Evolutionary conservation across 306 rosid genomes (phyloP), one percentile per base, ranked within the genome.

Genomic region (Pterocarpus santalinus): DNA sequence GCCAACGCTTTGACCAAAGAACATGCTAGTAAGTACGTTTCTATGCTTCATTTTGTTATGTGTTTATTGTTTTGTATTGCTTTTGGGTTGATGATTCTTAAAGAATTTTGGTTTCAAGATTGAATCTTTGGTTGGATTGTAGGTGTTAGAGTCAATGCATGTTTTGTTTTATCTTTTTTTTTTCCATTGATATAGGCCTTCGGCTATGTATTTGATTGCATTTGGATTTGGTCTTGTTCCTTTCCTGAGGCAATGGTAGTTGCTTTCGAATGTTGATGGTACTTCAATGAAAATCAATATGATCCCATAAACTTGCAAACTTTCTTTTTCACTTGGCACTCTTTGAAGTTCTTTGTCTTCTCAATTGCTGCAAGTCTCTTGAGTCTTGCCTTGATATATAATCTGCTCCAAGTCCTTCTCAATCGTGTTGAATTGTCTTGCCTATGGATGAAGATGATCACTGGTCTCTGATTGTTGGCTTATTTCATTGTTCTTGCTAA

Each of bases 11-110:
- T 92, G 87, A 89, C 90, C 87, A 84, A 85, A n/a, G 3, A 95
- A 86, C 95, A 89, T 95, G 97, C 95, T 93, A 88, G 99, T 95
- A 93, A 89, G 99, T 95, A 92, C 85, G 97, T 93, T 95, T 90
- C 87, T 91, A 83, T 89, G 49, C 68, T 80, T 78, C 15, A 49
- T 81, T 84, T 80, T 86, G 73, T 14, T 78, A 12, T 82, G 67
- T 58, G 73, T 66, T 81, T 74, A 4, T 61, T 44, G 34, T 65
- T 70, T 64, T 69, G 7, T 69, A 60, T 87, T 62, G 66, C 60
- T 69, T 56, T 22, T 34, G 5, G 38, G 33, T 83, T 73, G 41
- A 36, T 76, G 32, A 46, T 39, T 75, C 5, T 47, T 56, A 46
- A 52, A 67, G 41, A 56, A 8, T 7, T 60, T 17, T 68, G 15